Base-by-base conservation (phyloP, 768 basidiomycete genomes). In the Kwoniella mangroviensis region DNA sequence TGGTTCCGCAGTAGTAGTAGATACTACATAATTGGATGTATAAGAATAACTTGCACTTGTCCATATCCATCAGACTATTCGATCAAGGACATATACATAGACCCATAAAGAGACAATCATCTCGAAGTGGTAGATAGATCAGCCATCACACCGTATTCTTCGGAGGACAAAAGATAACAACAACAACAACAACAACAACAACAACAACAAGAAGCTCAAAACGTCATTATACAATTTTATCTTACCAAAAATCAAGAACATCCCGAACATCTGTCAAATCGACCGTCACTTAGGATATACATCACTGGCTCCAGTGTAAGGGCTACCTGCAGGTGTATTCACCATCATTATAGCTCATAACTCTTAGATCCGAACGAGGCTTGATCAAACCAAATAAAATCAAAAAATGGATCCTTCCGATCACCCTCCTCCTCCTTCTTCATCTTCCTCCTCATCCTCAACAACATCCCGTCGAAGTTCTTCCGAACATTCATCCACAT, bases 401-500 rank as follows among this genome's bases (percentile, higher is more conserved):
- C 11, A 49, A 49, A 49, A 13, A 49, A 49, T 49, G 45, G 11
- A 17, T 49, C 45, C 45, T 19, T 49, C 45, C 45, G 45, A 49
- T 6, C 45, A 49, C 15, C 45, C 45, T 34, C 34, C 34, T 28
- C 28, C 19, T 40, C 34, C 63, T 26, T 21, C 28, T 56, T 55
- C 26, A 21, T 21, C 51, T 13, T 64, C 52, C 53, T 53, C 63
- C n/a, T 53, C 63, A 28, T n/a, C 51, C 2, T 51, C 49, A n/a
- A 22, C 22, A 10, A 26, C 42, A 9, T 42, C 63, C 28, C n/a
- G 58, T 7, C 13, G 58, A 60, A 60, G 40, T 43, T 60, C 58
- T 42, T 60, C 58, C 34, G 58, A 60, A 7, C 58, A 60, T 21
- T 60, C 58, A 60, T 41, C 21, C 22, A 26, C 58, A 41, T 60